A percentile compares a stretch with the other conserved stretches of the same genome.
These are phyloP conservation scores for Spiromastix sp. DNA, from an alignment of 2,329 filamentous ascomycete species.

Conservation along the genomic window DNA sequence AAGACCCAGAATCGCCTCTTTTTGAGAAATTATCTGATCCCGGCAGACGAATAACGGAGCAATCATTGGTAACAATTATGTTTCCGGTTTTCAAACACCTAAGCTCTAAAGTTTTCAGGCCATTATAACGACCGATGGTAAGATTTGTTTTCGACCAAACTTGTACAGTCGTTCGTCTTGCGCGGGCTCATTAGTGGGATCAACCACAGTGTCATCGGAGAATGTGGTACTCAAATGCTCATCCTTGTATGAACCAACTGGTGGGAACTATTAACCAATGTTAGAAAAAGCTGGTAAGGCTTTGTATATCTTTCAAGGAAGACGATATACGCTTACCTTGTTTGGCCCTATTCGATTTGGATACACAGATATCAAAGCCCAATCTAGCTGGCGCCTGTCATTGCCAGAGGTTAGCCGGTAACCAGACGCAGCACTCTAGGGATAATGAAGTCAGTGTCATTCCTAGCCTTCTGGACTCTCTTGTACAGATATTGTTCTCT, in stretches of 20 bases:
- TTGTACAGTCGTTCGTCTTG: not conserved
- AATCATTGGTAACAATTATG: constrained; percentile 1
- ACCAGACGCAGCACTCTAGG: constrained; percentile 1
- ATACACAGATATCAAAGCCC: constrained; percentile 1
- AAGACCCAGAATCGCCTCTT: not conserved
- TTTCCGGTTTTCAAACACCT: not conserved
- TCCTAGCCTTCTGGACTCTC: constrained; percentile 1
- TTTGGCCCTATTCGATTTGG: not conserved
- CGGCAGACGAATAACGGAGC: not conserved
- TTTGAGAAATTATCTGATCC: not conserved
- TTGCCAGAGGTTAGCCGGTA: not conserved
- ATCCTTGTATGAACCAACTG: not conserved
- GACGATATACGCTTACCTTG: constrained; percentile 2
- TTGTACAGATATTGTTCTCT: constrained; percentile 1
- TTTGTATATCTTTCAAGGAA: constrained; percentile 1
- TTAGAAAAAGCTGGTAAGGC: not conserved
- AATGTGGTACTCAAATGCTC: not conserved
- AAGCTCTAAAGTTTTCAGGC: constrained; percentile 2
- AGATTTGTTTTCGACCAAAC: constrained; percentile 1
- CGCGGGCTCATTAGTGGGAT: too few species aligned
- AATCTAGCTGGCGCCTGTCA: not conserved
- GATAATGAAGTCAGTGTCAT: constrained; percentile 2
- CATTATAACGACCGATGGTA: not conserved
- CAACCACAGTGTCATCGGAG: too few species aligned
- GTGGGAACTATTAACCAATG: constrained; percentile 1